phyloP scores from a whole-genome alignment of 2,329 filamentous ascomycete species.

The Cercospora sojina region DNA sequence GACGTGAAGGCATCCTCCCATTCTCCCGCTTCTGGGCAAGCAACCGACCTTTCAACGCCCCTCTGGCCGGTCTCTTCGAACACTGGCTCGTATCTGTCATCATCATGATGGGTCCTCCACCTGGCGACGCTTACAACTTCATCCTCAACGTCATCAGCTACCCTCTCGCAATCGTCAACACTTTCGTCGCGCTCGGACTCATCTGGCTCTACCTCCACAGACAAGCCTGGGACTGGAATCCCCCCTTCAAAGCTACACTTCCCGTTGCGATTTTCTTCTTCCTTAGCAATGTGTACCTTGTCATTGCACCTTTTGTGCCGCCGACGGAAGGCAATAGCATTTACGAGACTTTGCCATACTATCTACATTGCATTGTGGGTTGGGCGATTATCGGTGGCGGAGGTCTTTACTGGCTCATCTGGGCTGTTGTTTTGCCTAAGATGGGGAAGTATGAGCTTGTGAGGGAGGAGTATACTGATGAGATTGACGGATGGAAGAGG shows the following conservation, averaged over 20 bases:
- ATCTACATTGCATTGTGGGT: constrained; percentile 55
- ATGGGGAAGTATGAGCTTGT: constrained; percentile 41
- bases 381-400: constrained; percentile 51
- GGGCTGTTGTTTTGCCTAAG: constrained; percentile 51
- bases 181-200: constrained; percentile 52
- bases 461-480: constrained; percentile 36
- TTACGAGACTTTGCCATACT: constrained; percentile 56
- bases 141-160: constrained; percentile 58
- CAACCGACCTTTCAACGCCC: constrained; percentile 54
- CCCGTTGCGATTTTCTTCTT: constrained; percentile 55
- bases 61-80: constrained; percentile 33
- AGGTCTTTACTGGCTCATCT: constrained; percentile 53
- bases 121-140: constrained; percentile 67
- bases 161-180: constrained; percentile 58
- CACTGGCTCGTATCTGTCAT: constrained; percentile 55
- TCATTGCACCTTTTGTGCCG: constrained; percentile 54
- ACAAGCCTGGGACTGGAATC: constrained; percentile 49
- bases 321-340: constrained; percentile 50
- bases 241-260: constrained; percentile 51
- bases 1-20: constrained; percentile 58
- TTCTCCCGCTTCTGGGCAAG: constrained; percentile 52
- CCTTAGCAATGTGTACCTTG: constrained; percentile 54
- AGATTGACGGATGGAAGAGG: constrained; percentile 44
- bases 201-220: constrained; percentile 48
- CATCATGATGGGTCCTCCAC: constrained; percentile 66